These are phyloP conservation scores for Vicia villosa DNA, from an alignment of 306 rosid species.

Conservation along the genomic window DNA sequence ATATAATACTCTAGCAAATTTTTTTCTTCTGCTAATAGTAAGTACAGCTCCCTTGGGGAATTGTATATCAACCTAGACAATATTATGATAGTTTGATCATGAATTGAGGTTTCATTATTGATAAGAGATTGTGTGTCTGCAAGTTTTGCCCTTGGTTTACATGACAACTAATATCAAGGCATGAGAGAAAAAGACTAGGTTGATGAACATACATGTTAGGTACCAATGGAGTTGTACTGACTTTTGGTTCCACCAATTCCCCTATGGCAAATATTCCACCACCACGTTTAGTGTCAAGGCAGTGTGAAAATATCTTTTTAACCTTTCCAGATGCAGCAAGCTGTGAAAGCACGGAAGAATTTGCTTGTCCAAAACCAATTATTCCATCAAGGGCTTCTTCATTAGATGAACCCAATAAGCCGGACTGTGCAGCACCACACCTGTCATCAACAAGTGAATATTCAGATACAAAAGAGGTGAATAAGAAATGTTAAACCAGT, in stretches of 20 bases:
- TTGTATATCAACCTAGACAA: conserved; percentile 23
- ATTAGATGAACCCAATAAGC: conserved; percentile 56
- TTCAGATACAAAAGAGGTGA: conserved; percentile 4
- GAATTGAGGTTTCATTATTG: conserved; percentile 12
- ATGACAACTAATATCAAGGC: conserved; percentile 30
- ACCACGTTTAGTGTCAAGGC: conserved; percentile 78
- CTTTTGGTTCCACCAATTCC: conserved; percentile 87
- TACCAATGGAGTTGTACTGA: conserved; percentile 72
- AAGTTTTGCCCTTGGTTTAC: conserved; percentile 24
- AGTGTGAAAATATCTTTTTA: conserved; percentile 84
- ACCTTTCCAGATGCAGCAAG: conserved; percentile 85
- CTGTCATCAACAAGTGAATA: conserved; percentile 51
- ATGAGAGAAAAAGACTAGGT: conserved; percentile 31
- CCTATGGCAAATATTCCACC: conserved; percentile 98
- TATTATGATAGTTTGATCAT: conserved; percentile 15
- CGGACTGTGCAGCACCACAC: conserved; percentile 78
- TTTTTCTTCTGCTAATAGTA: conserved; percentile 15
- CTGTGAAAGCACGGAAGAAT: conserved; percentile 89
- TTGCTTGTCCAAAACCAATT: conserved; percentile 96
- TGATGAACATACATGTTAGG: conserved; percentile 66
- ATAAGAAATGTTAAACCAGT: conserved; percentile 4
- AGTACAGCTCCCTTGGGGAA: conserved; percentile 9
- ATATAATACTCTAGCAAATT: conserved; percentile 1
- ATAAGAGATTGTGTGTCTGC: conserved; percentile 7
- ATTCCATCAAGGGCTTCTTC: conserved; percentile 82